Percentiles rank a stretch among this genome's conserved stretches.
phyloP scores from a whole-genome alignment of 2,329 filamentous ascomycete species.

The Cercospora zeae-maydis region DNA sequence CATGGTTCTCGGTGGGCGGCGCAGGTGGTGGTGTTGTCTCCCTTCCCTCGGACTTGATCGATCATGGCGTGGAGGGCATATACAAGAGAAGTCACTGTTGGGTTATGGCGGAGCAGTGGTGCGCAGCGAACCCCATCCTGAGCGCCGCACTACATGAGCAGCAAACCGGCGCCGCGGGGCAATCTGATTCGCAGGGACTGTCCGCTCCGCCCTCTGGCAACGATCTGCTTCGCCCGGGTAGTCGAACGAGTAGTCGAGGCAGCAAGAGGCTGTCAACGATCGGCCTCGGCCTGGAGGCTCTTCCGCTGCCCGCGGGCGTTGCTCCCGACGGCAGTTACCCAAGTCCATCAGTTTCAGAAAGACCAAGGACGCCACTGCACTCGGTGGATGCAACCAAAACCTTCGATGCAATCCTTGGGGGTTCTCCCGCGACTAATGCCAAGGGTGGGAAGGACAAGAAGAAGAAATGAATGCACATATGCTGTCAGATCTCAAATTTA shows the following conservation, averaged over 20 bases:
- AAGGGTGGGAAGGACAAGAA: conserved; percentile 36
- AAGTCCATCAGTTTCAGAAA: conserved; percentile 17
- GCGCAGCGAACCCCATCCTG: conserved; percentile 40
- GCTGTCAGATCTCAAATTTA: not conserved
- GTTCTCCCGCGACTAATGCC: conserved; percentile 25
- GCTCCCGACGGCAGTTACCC: conserved; percentile 35
- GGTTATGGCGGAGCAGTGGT: conserved; percentile 62
- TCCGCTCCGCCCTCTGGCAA: conserved; percentile 23
- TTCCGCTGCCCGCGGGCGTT: conserved; percentile 45
- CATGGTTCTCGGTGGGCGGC: conserved; percentile 68
- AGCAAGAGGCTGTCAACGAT: conserved; percentile 44
- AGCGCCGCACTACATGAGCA: conserved; percentile 31
- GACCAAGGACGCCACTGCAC: conserved; percentile 32
- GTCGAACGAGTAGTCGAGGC: conserved; percentile 19
- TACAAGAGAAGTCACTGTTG: conserved; percentile 69
- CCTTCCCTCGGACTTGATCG: conserved; percentile 61
- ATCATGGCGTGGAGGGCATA: conserved; percentile 64
- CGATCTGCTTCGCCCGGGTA: conserved; percentile 21
- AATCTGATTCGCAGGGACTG: conserved; percentile 16
- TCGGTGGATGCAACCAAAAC: conserved; percentile 42
- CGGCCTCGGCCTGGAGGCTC: conserved; percentile 46
- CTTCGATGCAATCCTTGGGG: conserved; percentile 47
- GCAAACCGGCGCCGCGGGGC: conserved; percentile 11
- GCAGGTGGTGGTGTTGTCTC: conserved; percentile 61
- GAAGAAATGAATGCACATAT: conserved; percentile 21